phyloP scores from a whole-genome alignment of 306 rosid species.

The Cucumis melo region DNA sequence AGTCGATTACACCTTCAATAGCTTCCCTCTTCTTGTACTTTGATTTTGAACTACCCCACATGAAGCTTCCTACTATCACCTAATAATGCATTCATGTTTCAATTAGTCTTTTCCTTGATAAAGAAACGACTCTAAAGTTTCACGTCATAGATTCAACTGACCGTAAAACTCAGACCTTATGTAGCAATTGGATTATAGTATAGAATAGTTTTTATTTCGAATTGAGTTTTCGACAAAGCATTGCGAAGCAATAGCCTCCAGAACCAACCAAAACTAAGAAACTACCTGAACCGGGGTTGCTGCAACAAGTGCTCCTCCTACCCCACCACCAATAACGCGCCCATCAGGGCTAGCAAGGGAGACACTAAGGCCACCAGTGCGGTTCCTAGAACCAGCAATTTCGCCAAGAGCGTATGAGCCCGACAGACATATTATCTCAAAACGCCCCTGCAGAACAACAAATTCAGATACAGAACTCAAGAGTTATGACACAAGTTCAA shows the following conservation, averaged over 20 bases:
- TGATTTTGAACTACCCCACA: constrained; percentile 62
- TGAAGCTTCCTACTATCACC: constrained; percentile 91
- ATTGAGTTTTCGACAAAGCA: not conserved
- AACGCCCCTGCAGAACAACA: constrained; percentile 55
- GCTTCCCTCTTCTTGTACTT: constrained; percentile 56
- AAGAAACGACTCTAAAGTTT: not conserved
- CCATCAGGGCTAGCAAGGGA: constrained; percentile 94
- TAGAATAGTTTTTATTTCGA: not conserved
- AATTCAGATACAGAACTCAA: constrained; percentile 8
- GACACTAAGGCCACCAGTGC: constrained; percentile 62
- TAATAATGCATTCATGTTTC: constrained; percentile 7
- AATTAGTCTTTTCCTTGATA: not conserved
- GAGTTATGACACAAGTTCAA: not conserved
- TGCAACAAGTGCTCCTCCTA: constrained; percentile 78
- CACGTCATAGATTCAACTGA: not conserved
- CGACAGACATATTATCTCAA: constrained; percentile 75
- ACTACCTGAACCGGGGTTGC: constrained; percentile 85
- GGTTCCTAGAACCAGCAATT: constrained; percentile 39
- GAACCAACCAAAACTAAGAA: constrained; percentile 1
- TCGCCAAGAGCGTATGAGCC: constrained; percentile 73
- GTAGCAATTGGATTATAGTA: not conserved
- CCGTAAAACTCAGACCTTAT: not conserved
- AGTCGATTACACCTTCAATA: constrained; percentile 34
- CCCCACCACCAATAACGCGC: constrained; percentile 77
- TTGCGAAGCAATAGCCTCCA: not conserved